A percentile compares a stretch with the other conserved stretches of the same genome.
phyloP scores from a whole-genome alignment of 2,329 filamentous ascomycete species.

The Trichoderma atrobrunneum region DNA sequence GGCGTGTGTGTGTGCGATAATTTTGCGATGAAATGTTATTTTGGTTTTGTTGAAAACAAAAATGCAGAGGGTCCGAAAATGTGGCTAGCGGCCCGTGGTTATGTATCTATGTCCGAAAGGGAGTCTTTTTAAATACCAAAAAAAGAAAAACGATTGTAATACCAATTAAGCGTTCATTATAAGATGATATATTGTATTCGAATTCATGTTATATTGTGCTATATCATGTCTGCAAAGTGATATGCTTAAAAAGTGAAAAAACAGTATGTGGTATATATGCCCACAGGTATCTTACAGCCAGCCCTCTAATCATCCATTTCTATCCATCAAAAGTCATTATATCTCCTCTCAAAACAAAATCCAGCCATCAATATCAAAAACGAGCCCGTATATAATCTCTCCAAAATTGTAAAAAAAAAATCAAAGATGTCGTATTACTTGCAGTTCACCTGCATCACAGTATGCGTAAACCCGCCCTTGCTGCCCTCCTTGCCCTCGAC shows the following conservation, averaged over 20 bases:
- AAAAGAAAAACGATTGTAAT: neutral
- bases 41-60: neutral
- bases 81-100: slow-evolving; percentile 6
- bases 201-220: neutral
- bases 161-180: neutral
- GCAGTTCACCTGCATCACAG: slow-evolving; percentile 43
- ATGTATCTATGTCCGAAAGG: slow-evolving; percentile 4
- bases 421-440: slow-evolving; percentile 15
- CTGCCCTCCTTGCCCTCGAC: slow-evolving; percentile 52
- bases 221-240: neutral
- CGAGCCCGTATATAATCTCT: neutral
- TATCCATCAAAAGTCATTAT: neutral
- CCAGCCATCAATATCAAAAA: too few relatives aligned
- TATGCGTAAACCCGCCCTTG: slow-evolving; percentile 35
- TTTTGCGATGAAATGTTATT: neutral
- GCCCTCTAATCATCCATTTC: neutral
- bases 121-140: neutral
- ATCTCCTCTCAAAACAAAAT: neutral
- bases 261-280: neutral
- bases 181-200: neutral
- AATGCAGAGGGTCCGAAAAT: slow-evolving; percentile 18
- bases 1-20: neutral
- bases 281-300: neutral
- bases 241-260: neutral
- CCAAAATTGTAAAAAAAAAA: neutral